Evolutionary conservation across 2,329 filamentous ascomycete species (phyloP), one percentile per base, ranked within the genome.

Genomic region (Coniochaeta prunicola): DNA sequence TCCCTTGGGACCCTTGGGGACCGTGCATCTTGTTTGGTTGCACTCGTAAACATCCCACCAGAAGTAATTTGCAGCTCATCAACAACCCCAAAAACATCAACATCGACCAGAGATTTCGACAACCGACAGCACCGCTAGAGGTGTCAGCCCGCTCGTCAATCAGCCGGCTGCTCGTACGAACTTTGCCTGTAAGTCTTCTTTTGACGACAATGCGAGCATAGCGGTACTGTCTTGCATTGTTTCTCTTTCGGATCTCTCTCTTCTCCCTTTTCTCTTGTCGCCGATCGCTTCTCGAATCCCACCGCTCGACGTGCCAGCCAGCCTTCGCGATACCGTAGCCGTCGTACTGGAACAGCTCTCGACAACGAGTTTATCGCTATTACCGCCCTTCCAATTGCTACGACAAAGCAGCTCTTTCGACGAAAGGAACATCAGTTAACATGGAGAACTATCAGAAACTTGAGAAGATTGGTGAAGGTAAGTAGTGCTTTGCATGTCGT

Each of bases 401-500:
- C 45, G 21, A 21, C 24, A 50, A 13, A 50, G 5, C 45, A 50
- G 45, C 45, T 26, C 30, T 48, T 50, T 28, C 45, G 45, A 50
- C 24, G 30, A 8, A 2, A 4, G 10, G 15, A 38, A 50, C 45
- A 30, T 30, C 45, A 30, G 24, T 21, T 58, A 59, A 58, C 64
- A 94, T 94, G 90, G 90, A 94, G 74, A 93, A 94, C 76, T 94
- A 94, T 75, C 89, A 94, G 77, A 93, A 93, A 77, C 85, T 96
- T 67, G 91, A 96, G 77, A 96, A 94, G 79, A 91, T 94, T 69
- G 91, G 91, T 74, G 91, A 94, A 82, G 91, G 90, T 92, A 77
- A 68, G 80, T 73, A 21, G 19, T 17, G 24, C 17, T 19, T 42
- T 26, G 24, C 8, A 3, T 17, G 4, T 50, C 45, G 24, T 21